Percentiles rank a stretch among this genome's conserved stretches.
Evolutionary conservation across 805 yeast genomes (phyloP).

Genomic region (Candida germanica): DNA sequence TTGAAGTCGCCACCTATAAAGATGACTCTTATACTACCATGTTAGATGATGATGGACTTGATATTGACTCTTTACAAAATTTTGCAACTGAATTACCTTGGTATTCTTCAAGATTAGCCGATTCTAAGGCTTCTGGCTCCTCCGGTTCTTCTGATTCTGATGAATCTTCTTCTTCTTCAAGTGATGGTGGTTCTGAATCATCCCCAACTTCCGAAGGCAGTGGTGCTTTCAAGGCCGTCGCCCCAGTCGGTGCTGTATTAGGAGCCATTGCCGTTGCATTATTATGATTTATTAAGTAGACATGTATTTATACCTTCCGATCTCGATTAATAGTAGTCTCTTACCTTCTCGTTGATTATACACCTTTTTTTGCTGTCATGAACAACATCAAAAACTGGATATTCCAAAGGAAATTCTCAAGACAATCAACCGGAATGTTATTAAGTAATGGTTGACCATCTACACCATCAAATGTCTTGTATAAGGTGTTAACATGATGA

Average conservation of each 20-base stretch:
- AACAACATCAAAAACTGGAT: constrained; percentile 34
- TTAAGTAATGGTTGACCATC: constrained; percentile 5
- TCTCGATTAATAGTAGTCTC: too few relatives aligned
- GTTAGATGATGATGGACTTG: constrained; percentile 20
- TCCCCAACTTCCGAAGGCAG: constrained; percentile 1
- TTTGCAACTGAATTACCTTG: constrained; percentile 39
- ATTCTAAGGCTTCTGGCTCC: constrained; percentile 2
- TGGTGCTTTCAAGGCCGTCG: constrained; percentile 9
- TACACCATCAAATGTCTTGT: constrained; percentile 2
- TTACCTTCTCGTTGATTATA: too few relatives aligned
- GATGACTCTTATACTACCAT: constrained; percentile 38
- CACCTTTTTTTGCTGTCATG: constrained; percentile 26
- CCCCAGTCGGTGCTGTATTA: constrained; percentile 31
- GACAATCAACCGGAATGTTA: constrained; percentile 33
- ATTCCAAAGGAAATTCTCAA: constrained; percentile 41
- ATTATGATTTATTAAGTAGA: constrained; percentile 13
- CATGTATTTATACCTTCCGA: too few relatives aligned
- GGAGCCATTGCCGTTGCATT: constrained; percentile 35
- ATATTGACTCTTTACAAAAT: constrained; percentile 19
- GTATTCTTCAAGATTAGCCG: constrained; percentile 22
- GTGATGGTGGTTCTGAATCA: constrained; percentile 3
- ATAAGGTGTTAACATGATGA: constrained; percentile 17
- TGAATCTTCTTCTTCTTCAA: constrained; percentile 4
- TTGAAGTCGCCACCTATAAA: constrained; percentile 28
- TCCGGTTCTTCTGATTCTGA: constrained; percentile 1